These are phyloP conservation scores for Stachybotrys echinatus DNA, from an alignment of 2,329 filamentous ascomycete genomes.

Conservation along the genomic window DNA sequence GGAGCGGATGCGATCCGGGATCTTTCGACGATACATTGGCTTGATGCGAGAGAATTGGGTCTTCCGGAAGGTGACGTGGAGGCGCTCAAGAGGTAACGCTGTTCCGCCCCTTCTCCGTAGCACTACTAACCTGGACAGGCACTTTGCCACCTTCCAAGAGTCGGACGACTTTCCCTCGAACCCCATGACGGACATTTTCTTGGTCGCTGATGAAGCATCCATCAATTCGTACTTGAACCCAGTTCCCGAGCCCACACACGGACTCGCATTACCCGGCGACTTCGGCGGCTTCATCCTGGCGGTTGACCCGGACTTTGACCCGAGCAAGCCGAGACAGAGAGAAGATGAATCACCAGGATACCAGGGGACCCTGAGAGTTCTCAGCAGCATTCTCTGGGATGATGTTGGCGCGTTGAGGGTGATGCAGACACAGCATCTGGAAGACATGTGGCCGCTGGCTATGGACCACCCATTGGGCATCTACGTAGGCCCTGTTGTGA, in stretches of 20 bases:
- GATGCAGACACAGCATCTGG: slow-evolving; percentile 9
- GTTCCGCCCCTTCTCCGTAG: neutral
- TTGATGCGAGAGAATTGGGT: slow-evolving; percentile 10
- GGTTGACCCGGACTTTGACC: slow-evolving; percentile 5
- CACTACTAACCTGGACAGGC: slow-evolving; percentile 1
- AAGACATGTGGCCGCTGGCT: slow-evolving; percentile 15
- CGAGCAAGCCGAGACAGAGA: neutral
- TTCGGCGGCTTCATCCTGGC: slow-evolving; percentile 13
- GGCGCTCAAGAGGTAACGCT: slow-evolving; percentile 12
- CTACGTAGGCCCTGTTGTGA: slow-evolving; percentile 10
- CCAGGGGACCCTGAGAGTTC: slow-evolving; percentile 11
- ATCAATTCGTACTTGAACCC: slow-evolving; percentile 18
- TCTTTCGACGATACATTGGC: slow-evolving; percentile 14
- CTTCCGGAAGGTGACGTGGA: slow-evolving; percentile 13
- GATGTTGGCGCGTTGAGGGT: slow-evolving; percentile 11
- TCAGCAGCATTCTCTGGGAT: slow-evolving; percentile 18
- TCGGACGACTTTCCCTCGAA: neutral
- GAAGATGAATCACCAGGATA: slow-evolving; percentile 11
- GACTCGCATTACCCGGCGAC: slow-evolving; percentile 2
- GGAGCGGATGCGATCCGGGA: slow-evolving; percentile 8
- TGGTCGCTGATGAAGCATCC: slow-evolving; percentile 15
- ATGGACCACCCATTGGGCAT: slow-evolving; percentile 10
- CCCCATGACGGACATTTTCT: slow-evolving; percentile 5
- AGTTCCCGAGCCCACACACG: neutral
- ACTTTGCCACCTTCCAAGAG: slow-evolving; percentile 3